These are phyloP conservation scores for Vaccinium macrocarpon DNA, from an alignment of 148 eudicot species.

Conservation along the genomic window DNA sequence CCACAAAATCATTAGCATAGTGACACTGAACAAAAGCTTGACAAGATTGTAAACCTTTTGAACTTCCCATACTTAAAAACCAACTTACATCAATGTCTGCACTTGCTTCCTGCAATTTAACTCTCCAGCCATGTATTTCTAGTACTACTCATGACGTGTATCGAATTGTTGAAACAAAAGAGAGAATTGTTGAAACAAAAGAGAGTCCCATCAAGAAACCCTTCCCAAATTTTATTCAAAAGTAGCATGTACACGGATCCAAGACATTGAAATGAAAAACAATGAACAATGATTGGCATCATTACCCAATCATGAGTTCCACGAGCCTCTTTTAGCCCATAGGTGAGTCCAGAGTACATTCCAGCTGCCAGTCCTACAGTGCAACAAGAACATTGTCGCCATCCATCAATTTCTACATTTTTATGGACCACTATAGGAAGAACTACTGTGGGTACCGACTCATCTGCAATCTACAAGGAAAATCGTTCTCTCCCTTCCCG, in stretches of 20 bases:
- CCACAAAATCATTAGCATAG: neutral
- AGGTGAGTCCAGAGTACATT: slow-evolving; percentile 89
- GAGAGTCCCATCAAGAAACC: neutral
- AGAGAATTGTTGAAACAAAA: too few species aligned
- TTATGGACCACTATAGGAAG: neutral
- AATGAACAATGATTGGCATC: neutral
- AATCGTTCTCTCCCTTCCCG: too few species aligned
- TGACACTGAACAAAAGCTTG: neutral
- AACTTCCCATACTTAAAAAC: neutral
- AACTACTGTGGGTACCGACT: neutral
- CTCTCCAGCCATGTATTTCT: neutral
- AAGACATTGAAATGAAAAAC: neutral
- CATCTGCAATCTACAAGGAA: neutral
- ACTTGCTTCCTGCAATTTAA: neutral
- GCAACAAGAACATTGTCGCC: neutral
- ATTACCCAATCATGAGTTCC: slow-evolving; percentile 96
- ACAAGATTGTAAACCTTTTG: neutral
- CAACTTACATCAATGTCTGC: neutral
- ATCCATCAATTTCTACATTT: neutral
- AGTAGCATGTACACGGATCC: neutral
- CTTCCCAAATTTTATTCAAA: neutral
- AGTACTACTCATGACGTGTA: neutral
- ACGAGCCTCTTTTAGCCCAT: slow-evolving; percentile 90
- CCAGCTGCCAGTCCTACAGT: slow-evolving; percentile 81
- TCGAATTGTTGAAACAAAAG: neutral